A percentile compares a stretch with the other conserved stretches of the same genome.
phyloP scores from a whole-genome alignment of 306 rosid genomes.

The Gleditsia sinensis region DNA sequence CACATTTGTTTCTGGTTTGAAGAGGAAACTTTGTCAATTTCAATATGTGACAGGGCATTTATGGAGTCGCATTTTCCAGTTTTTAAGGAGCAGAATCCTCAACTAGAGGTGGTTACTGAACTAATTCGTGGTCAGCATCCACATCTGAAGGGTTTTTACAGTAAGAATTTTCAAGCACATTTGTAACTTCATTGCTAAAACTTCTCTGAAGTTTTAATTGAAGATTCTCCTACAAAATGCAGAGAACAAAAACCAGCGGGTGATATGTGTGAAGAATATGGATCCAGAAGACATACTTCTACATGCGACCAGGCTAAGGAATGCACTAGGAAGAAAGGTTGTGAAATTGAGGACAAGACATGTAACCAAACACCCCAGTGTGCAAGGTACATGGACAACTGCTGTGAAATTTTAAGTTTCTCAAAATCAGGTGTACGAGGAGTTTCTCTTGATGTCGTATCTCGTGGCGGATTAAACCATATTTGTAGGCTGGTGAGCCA shows the following conservation, averaged over 20 bases:
- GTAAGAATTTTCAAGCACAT: slow-evolving; percentile 45
- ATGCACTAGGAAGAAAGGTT: slow-evolving; percentile 89
- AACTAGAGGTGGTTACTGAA: slow-evolving; percentile 79
- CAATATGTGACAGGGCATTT: slow-evolving; percentile 63
- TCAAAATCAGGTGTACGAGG: slow-evolving; percentile 16
- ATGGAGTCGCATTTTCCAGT: slow-evolving; percentile 77
- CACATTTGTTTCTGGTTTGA: slow-evolving; percentile 11
- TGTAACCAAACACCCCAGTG: slow-evolving; percentile 80
- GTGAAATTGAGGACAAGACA: slow-evolving; percentile 87
- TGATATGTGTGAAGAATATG: slow-evolving; percentile 86
- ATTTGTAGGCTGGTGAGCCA: no score
- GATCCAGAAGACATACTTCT: slow-evolving; percentile 71
- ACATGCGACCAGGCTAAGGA: slow-evolving; percentile 76
- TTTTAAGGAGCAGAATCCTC: slow-evolving; percentile 80
- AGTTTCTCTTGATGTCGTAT: slow-evolving; percentile 27
- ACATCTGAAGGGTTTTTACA: slow-evolving; percentile 74
- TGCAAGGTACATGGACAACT: slow-evolving; percentile 98
- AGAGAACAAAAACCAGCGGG: slow-evolving; percentile 76
- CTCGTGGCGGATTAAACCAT: no score
- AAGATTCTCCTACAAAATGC: slow-evolving; percentile 34
- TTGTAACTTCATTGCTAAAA: not conserved
- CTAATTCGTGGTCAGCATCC: slow-evolving; percentile 97
- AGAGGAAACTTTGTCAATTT: slow-evolving; percentile 5
- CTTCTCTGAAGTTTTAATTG: not conserved
- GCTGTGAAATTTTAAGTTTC: slow-evolving; percentile 52